Conservation (phyloP, 2,329 filamentous ascomycete genomes). For the Aspergillus candidus region DNA sequence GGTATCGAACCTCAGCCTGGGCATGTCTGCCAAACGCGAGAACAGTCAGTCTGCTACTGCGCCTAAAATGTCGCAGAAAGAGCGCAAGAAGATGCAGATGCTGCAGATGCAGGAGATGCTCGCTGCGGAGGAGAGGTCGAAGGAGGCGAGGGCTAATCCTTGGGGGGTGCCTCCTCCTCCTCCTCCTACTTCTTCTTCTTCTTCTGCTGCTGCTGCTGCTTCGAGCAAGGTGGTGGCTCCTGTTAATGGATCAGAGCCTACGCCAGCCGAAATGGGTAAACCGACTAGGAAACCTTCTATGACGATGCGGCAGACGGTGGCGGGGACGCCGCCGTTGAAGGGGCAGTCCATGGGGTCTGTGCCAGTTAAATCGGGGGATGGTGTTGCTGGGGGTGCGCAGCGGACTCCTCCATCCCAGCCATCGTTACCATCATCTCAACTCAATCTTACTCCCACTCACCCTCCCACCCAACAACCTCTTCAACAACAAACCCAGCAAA, state of each 20-base stretch:
- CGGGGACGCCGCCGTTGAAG: conserved; percentile 36
- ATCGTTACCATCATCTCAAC: conserved; percentile 36
- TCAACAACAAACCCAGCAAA: conserved; percentile 18
- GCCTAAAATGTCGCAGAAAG: conserved; percentile 78
- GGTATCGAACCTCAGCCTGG: conserved; percentile 50
- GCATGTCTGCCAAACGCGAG: conserved; percentile 43
- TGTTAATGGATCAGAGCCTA: background rate
- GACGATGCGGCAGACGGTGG: conserved; percentile 57
- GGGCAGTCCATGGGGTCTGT: conserved; percentile 24
- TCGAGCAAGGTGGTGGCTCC: conserved; percentile 5
- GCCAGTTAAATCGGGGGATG: conserved; percentile 41
- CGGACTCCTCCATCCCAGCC: conserved; percentile 14
- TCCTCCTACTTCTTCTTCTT: conserved; percentile 30
- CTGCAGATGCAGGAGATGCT: conserved; percentile 48
- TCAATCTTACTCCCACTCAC: conserved; percentile 19
- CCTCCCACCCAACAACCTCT: conserved; percentile 8
- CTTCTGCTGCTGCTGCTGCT: conserved; percentile 24
- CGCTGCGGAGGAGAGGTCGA: conserved; percentile 29
- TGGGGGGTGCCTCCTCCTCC: conserved; percentile 54
- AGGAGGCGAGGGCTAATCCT: conserved; percentile 41
- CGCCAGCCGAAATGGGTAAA: conserved; percentile 16
- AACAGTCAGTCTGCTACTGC: conserved; percentile 32
- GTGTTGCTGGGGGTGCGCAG: conserved; percentile 11
- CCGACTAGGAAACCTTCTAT: conserved; percentile 43
- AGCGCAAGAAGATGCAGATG: conserved; percentile 77